Evolutionary conservation across 306 rosid species (phyloP), one percentile per base, ranked within the genome.

Genomic region (Pueraria montana): DNA sequence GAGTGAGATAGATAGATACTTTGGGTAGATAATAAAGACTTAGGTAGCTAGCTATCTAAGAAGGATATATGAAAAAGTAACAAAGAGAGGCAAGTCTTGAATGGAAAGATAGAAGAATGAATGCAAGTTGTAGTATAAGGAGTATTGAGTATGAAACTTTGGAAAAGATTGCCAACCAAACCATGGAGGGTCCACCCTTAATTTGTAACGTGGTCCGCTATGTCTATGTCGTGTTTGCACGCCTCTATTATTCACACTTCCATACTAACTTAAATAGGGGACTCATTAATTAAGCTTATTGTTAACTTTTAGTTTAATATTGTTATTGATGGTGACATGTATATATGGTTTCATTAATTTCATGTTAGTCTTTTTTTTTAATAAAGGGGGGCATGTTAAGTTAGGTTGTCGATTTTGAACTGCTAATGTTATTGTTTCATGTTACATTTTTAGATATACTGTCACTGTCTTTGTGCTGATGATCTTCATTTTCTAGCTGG

Each of bases 191-290:
- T 13, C 77, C 89, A 87, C 79, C 58, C 71, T 58, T 64, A 64
- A n/a, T 80, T 50, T 74, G 23, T 84, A 88, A 94, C 93, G 97
- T 89, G 97, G 87, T 85, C 80, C 77, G 85, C 90, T 89, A 78
- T 82, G 91, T 89, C 76, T 70, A 82, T 88, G 92, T 94, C 97
- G 98, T 92, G 98, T 89, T 86, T 84, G 98, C 98, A 94, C 97
- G 98, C 94, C 81, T 92, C 81, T 81, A 81, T 68, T 50, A 50
- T 80, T 74, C 64, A 83, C 76, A 0, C 38, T 61, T 86, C 49
- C 27, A 72, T 20, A 23, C 67, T 64, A 55, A 38, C 76, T 80
- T 87, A 63, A 80, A 63, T 58, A 79, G 34, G 21, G 23, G 14
- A 20, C 13, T 24, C 46, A 32, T 64, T 62, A 27, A 62, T 27